Percentiles rank a stretch among this genome's conserved stretches.
phyloP scores from a whole-genome alignment of 257 asterid species.

The Nicotiana knightiana region DNA sequence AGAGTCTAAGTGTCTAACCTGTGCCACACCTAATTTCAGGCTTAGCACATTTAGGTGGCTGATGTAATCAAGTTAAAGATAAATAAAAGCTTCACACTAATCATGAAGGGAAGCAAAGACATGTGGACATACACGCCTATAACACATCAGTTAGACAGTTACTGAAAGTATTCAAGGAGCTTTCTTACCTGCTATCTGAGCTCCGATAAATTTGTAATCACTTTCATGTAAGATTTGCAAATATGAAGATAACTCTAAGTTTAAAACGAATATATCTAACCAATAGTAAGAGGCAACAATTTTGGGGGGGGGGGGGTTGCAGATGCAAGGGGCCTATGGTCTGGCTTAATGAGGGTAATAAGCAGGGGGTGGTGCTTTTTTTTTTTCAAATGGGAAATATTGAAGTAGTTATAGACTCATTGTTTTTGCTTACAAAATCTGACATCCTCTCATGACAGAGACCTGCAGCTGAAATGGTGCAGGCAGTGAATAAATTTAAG shows the following conservation, averaged over 20 bases:
- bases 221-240: neutral
- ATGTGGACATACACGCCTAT: neutral
- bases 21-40: neutral
- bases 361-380: neutral
- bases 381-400: constrained; percentile 2
- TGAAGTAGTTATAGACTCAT: neutral
- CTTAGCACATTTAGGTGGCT: neutral
- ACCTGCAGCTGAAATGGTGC: constrained; percentile 83
- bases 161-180: neutral
- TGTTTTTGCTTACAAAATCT: neutral
- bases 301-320: too few relatives aligned
- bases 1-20: neutral
- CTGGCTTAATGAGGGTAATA: neutral
- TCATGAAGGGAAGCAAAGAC: neutral
- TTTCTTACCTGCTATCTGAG: neutral
- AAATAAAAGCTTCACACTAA: neutral
- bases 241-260: neutral
- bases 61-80: neutral
- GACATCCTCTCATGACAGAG: constrained; percentile 41
- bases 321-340: neutral
- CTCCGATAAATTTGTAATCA: neutral
- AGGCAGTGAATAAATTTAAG: constrained; percentile 85
- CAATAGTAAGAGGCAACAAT: neutral
- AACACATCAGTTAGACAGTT: neutral
- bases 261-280: neutral